Base-by-base conservation (phyloP, 768 basidiomycete genomes). In the Tulasnella sp. region DNA sequence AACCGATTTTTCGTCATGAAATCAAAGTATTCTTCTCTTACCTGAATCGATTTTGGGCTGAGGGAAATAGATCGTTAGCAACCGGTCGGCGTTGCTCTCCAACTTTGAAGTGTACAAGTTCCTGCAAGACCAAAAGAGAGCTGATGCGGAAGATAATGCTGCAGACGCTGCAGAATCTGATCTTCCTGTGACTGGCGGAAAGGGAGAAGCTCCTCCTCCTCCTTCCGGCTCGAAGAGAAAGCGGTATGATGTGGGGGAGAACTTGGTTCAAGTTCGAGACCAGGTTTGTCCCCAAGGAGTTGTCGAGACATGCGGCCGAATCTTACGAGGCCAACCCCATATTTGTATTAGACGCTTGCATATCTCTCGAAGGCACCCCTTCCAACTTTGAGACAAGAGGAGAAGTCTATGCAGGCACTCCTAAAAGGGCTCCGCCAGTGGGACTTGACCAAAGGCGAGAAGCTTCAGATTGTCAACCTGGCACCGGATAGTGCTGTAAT, bases 391-490 rank as follows among this genome's bases (percentile, higher is more conserved):
- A 85, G 88, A 12, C 96, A 97, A 85, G 92, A 91, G 1, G 87
- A 90, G 1, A 89, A 89, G 76, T 89, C 91, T 18, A 90, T 97
- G 79, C 86, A 90, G 0, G 87, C 88, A 79, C 91, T 98, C 18
- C 90, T 93, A 24, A 90, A 91, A 80, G 87, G 87, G 54, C 90
- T 98, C 14, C 89, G 90, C 2, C 87, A 90, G 28, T 93, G 91
- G 82, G 89, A 90, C 46, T 87, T 98, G 81, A 97, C 96, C 1
- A 98, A 97, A 83, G 91, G 93, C 3, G 97, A 98, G 88, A 96
- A 96, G 84, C 88, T 98, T n/a, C 95, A 97, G 84, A 89, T 98
- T 48, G 92, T 95, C n/a, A 98, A 98, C 84, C 89, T 97, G 7
- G 93, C 92, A 0, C 97, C 97, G 1, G 92, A 91, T 9, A 89